A percentile compares a stretch with the other conserved stretches of the same genome.
These are phyloP conservation scores for Schizophyllum amplum DNA, from an alignment of 1,284 basidiomycete species.

Conservation along the genomic window DNA sequence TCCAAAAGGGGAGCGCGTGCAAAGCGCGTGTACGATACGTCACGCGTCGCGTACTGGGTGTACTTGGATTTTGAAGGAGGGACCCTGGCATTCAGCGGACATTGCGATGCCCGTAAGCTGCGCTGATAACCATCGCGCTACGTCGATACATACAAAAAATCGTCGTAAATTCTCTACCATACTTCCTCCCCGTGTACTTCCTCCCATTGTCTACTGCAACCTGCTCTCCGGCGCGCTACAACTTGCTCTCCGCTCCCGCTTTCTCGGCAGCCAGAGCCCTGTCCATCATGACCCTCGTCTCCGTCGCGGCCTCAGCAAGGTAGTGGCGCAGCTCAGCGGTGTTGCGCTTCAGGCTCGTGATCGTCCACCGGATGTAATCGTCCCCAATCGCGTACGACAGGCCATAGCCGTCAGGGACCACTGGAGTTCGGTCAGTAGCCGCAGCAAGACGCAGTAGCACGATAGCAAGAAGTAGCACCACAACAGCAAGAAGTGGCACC, in stretches of 20 bases:
- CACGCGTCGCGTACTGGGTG: too few species aligned
- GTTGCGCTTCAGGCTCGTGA: conserved; percentile 72
- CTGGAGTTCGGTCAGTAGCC: conserved; percentile 26
- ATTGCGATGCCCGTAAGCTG: too few species aligned
- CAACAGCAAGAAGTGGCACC: background rate
- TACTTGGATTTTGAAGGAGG: background rate
- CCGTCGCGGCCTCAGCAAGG: conserved; percentile 73
- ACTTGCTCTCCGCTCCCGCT: background rate
- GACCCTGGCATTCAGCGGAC: background rate
- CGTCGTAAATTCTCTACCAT: background rate
- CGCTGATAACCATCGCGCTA: background rate
- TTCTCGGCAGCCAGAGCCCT: conserved; percentile 32
- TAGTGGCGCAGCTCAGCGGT: conserved; percentile 63
- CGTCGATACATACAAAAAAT: background rate
- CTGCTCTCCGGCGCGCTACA: background rate
- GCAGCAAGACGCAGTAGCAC: conserved; percentile 5
- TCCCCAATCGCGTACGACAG: conserved; percentile 90
- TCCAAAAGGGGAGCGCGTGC: background rate
- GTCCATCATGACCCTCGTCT: conserved; percentile 71
- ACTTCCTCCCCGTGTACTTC: background rate
- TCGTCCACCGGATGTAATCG: conserved; percentile 85
- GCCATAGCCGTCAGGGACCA: conserved; percentile 90
- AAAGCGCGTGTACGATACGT: too few species aligned
- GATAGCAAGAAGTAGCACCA: background rate
- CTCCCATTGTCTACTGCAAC: background rate